Evolutionary conservation across 768 basidiomycete species (phyloP).

Genomic region (Tulasnella sp.): DNA sequence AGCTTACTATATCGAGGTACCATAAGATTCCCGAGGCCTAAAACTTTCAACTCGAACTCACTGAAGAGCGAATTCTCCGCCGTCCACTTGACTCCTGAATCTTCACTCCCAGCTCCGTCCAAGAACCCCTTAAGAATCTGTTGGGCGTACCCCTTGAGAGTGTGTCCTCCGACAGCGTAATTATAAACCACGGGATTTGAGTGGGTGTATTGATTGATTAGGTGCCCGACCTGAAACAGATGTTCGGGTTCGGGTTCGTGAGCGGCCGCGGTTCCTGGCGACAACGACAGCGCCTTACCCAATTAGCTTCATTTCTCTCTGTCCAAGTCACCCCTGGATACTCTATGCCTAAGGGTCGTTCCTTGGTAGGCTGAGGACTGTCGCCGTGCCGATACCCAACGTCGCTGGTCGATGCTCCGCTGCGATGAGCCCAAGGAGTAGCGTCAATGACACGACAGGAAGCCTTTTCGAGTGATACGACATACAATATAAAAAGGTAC

Average conservation of each 20-base stretch:
- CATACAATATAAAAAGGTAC: slow-evolving; percentile 60
- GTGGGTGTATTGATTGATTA: slow-evolving; percentile 44
- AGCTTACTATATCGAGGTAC: slow-evolving; percentile 51
- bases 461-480: slow-evolving; percentile 7
- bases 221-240: slow-evolving; percentile 38
- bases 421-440: slow-evolving; percentile 39
- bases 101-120: slow-evolving; percentile 41
- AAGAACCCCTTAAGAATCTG: slow-evolving; percentile 52
- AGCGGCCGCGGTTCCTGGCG: neutral
- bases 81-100: slow-evolving; percentile 51
- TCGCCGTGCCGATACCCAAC: slow-evolving; percentile 41
- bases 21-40: neutral
- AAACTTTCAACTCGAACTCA: slow-evolving; percentile 26
- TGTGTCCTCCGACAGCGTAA: slow-evolving; percentile 60
- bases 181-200: slow-evolving; percentile 56
- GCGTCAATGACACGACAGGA: neutral
- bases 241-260: slow-evolving; percentile 36
- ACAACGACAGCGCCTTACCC: slow-evolving; percentile 47
- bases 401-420: slow-evolving; percentile 64
- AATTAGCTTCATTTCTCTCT: slow-evolving; percentile 57
- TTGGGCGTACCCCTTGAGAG: slow-evolving; percentile 47
- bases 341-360: slow-evolving; percentile 53
- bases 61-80: slow-evolving; percentile 53
- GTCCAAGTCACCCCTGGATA: slow-evolving; percentile 59
- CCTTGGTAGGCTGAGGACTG: slow-evolving; percentile 44